Evolutionary conservation across 257 asterid species (phyloP).

Genomic region (Solanum pennellii): DNA sequence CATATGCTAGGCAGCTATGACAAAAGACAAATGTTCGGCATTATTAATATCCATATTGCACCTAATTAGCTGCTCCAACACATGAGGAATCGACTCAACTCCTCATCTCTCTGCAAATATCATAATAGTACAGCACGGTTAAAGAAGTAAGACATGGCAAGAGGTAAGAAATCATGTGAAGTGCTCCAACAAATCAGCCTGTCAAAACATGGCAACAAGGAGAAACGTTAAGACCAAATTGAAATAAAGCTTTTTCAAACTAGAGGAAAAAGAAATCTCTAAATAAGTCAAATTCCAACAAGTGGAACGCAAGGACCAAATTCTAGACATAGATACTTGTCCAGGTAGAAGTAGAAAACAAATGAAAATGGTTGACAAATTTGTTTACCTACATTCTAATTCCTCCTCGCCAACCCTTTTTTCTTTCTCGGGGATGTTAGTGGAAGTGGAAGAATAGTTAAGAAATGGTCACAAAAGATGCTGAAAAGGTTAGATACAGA

Average conservation of each 20-base stretch:
- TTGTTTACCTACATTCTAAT: background rate
- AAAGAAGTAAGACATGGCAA: constrained; percentile 75
- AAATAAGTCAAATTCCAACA: background rate
- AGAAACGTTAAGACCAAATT: constrained; percentile 8
- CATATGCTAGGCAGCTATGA: constrained; percentile 29
- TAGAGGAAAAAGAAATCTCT: background rate
- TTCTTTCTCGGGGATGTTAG: background rate
- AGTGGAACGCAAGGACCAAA: constrained; percentile 5
- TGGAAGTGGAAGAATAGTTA: background rate
- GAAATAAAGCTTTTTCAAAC: background rate
- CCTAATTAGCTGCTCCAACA: constrained; percentile 20
- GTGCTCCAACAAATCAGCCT: constrained; percentile 92
- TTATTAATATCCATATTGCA: constrained; percentile 22
- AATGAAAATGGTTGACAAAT: background rate
- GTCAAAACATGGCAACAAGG: constrained; percentile 48
- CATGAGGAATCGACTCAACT: constrained; percentile 24
- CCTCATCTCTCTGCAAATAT: constrained; percentile 54
- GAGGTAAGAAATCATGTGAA: constrained; percentile 78
- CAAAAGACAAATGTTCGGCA: constrained; percentile 38
- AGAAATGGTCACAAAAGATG: background rate
- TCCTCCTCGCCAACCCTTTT: background rate
- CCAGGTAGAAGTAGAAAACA: constrained; percentile 7
- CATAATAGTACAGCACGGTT: constrained; percentile 90
- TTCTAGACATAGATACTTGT: constrained; percentile 17
- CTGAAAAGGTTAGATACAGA: background rate